phyloP scores from a whole-genome alignment of 345 rosid species.

The Linum usitatissimum region DNA sequence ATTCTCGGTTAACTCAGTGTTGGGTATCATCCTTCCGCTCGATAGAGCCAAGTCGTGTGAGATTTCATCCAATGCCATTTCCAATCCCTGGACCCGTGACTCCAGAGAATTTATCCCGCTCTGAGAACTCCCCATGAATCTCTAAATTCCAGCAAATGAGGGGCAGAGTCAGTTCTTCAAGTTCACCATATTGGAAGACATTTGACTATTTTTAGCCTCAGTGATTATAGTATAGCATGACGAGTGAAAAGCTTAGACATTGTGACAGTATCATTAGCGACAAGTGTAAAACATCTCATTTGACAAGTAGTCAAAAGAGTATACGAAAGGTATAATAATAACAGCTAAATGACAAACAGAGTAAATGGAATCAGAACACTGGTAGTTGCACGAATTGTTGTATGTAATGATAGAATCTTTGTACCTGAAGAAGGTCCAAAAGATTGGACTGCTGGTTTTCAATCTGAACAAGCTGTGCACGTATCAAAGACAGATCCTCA shows the following conservation, averaged over 20 bases:
- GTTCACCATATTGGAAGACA: too few relatives aligned
- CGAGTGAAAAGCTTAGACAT: not conserved
- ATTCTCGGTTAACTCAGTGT: constrained; percentile 33
- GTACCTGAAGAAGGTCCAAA: constrained; percentile 74
- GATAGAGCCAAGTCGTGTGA: constrained; percentile 59
- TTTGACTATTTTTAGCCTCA: too few relatives aligned
- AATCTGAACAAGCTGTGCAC: constrained; percentile 66
- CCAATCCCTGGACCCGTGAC: constrained; percentile 74
- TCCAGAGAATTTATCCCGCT: constrained; percentile 71
- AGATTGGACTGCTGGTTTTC: constrained; percentile 81
- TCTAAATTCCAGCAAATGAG: constrained; percentile 31
- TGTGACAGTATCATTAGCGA: not conserved
- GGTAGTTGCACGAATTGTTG: not conserved
- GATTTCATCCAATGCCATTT: constrained; percentile 79
- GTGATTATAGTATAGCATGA: not conserved
- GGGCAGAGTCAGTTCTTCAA: not conserved
- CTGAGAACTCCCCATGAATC: constrained; percentile 83
- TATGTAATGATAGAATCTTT: constrained; percentile 4
- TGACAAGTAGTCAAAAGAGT: not conserved
- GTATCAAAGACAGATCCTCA: constrained; percentile 55
- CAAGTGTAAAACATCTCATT: not conserved
- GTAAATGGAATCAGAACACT: not conserved
- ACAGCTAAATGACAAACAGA: not conserved
- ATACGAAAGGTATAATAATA: not conserved
- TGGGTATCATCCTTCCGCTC: constrained; percentile 43